phyloP scores from a whole-genome alignment of 495 filamentous ascomycete genomes.

The Penicillium macrosclerotiorum region DNA sequence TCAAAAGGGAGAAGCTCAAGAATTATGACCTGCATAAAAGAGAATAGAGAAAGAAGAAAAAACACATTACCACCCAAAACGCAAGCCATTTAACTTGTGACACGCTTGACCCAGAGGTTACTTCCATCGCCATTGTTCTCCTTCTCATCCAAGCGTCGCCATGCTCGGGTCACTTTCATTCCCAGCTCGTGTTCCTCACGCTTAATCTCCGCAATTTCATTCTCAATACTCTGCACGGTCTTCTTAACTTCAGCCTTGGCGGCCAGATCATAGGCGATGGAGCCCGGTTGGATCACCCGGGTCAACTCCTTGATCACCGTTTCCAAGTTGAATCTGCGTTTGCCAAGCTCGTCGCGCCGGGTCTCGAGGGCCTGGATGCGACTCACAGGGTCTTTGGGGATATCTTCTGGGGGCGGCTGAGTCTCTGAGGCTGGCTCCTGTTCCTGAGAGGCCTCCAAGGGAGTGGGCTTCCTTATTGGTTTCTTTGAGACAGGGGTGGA shows the following conservation, averaged over 20 bases:
- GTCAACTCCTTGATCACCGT: slow-evolving; percentile 72
- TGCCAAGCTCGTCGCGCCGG: slow-evolving; percentile 60
- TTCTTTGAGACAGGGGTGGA: slow-evolving; percentile 43
- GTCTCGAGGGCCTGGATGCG: slow-evolving; percentile 67
- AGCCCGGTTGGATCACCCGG: slow-evolving; percentile 54
- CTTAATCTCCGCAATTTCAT: slow-evolving; percentile 75
- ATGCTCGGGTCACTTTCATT: slow-evolving; percentile 75
- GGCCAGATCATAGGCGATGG: slow-evolving; percentile 54
- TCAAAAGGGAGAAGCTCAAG: too few species aligned
- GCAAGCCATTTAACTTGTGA: slow-evolving; percentile 46
- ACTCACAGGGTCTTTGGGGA: slow-evolving; percentile 50
- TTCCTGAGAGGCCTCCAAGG: slow-evolving; percentile 44
- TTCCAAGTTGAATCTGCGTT: slow-evolving; percentile 67
- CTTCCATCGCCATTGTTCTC: slow-evolving; percentile 69
- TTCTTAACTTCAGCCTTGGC: slow-evolving; percentile 67
- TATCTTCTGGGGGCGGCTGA: slow-evolving; percentile 60
- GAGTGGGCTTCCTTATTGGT: slow-evolving; percentile 50
- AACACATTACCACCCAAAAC: too few species aligned
- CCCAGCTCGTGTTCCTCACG: slow-evolving; percentile 84
- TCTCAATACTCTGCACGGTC: slow-evolving; percentile 65
- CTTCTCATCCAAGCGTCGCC: slow-evolving; percentile 70
- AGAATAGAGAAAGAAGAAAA: slow-evolving; percentile 1
- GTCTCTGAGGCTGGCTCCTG: slow-evolving; percentile 36
- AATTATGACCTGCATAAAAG: too few species aligned
- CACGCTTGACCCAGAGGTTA: slow-evolving; percentile 78